These are phyloP conservation scores for Fusarium sacchari DNA, from an alignment of 2,329 filamentous ascomycete genomes.

Conservation along the genomic window DNA sequence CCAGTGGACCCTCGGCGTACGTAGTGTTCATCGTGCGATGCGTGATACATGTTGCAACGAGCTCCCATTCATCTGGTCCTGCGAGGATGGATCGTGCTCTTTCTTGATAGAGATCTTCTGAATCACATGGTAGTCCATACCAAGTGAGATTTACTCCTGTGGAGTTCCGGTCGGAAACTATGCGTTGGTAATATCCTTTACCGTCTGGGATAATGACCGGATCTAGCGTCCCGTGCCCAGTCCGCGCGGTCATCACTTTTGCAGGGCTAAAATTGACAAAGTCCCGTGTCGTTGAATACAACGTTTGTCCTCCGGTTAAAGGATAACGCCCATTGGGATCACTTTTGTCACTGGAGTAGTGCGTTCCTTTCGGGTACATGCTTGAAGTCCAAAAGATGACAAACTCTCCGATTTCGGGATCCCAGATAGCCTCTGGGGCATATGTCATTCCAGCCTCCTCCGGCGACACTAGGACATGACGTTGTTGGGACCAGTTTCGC, in stretches of 20 bases:
- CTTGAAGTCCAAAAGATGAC: not conserved
- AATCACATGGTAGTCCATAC: not conserved
- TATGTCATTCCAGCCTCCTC: not conserved
- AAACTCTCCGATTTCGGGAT: not conserved
- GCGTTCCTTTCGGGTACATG: not conserved
- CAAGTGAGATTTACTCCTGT: not conserved
- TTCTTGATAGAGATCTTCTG: not conserved
- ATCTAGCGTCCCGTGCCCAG: not conserved
- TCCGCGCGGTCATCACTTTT: not conserved
- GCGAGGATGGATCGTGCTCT: not conserved
- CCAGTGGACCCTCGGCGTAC: not conserved
- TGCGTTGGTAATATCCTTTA: not conserved
- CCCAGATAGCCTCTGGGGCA: not conserved
- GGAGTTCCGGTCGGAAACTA: not conserved
- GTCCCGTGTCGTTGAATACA: not conserved
- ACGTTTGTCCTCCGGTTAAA: not conserved
- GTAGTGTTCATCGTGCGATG: not conserved
- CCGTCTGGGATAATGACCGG: accelerated
- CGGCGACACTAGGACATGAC: not conserved
- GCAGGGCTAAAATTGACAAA: not conserved
- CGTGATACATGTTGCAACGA: not conserved
- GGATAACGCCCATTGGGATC: not conserved
- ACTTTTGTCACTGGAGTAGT: not conserved
- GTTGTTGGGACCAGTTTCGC: not conserved
- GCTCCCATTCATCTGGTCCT: not conserved